Conservation (phyloP, 208 protist species). For the Leishmania turanica region DNA sequence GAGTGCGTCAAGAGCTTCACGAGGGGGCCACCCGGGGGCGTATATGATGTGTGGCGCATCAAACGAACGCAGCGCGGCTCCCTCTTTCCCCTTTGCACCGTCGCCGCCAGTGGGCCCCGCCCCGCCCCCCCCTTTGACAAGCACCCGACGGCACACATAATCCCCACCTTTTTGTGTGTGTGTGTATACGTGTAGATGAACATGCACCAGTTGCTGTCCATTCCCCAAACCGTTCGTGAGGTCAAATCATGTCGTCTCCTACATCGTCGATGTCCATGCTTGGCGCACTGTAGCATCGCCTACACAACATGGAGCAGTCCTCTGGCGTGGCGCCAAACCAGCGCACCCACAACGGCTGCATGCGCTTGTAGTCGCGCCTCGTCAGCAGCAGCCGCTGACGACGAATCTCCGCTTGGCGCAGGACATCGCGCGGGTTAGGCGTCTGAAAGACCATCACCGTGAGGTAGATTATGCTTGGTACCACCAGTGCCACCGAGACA, state of each 20-base stretch:
- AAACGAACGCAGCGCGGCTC: neutral
- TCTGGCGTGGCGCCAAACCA: slow-evolving; percentile 39
- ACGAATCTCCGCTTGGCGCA: slow-evolving; percentile 39
- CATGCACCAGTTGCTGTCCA: neutral
- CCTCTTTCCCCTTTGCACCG: neutral
- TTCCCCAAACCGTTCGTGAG: neutral
- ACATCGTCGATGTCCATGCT: neutral
- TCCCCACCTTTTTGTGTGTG: neutral
- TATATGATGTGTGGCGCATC: neutral
- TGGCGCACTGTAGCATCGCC: neutral
- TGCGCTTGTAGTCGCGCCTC: slow-evolving; percentile 5
- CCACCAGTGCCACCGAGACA: slow-evolving; percentile 41
- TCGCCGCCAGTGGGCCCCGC: neutral
- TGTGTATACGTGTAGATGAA: neutral
- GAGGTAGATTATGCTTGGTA: slow-evolving; percentile 48
- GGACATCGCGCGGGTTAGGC: slow-evolving; percentile 62
- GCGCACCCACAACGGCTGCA: slow-evolving; percentile 37
- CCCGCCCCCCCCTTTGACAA: neutral
- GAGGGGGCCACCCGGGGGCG: neutral
- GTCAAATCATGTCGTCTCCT: neutral
- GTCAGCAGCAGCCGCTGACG: slow-evolving; percentile 28
- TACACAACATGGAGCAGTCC: slow-evolving; percentile 24
- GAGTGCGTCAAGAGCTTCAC: neutral
- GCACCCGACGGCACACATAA: neutral
- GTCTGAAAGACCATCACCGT: slow-evolving; percentile 10